A percentile compares a stretch with the other conserved stretches of the same genome.
These are phyloP conservation scores for Malbranchea zuffiana DNA, from an alignment of 2,329 filamentous ascomycete species.

Conservation along the genomic window DNA sequence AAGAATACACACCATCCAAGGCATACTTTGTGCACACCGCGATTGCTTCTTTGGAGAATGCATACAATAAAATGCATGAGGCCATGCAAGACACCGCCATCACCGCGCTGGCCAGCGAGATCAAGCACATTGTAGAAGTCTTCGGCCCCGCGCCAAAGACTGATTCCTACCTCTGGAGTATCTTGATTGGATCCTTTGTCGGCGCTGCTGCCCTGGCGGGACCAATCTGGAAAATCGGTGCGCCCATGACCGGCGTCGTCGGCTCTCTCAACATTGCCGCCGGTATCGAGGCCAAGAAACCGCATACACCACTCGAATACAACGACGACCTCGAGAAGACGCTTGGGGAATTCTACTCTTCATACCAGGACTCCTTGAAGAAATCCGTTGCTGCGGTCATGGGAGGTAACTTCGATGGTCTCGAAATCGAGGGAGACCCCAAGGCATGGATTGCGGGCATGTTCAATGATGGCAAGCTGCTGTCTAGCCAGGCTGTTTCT, in stretches of 20 bases:
- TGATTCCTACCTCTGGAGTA: background rate
- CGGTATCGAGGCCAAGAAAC: background rate
- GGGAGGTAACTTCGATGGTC: background rate
- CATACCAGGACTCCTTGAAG: background rate
- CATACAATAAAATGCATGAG: conserved; percentile 1
- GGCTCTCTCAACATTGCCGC: conserved; percentile 6
- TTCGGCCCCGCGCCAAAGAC: conserved; percentile 1
- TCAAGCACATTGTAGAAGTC: conserved; percentile 2
- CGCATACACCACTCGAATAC: background rate
- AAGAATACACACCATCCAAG: background rate
- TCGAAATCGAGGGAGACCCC: background rate
- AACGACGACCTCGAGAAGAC: background rate
- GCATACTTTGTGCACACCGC: conserved; percentile 1
- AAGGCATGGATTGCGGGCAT: background rate
- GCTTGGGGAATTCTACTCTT: background rate
- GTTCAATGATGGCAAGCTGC: conserved; percentile 4
- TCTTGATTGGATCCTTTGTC: conserved; percentile 8
- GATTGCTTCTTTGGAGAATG: background rate
- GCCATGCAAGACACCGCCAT: conserved; percentile 1
- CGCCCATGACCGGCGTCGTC: conserved; percentile 2
- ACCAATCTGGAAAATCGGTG: conserved; percentile 4
- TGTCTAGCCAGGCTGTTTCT: background rate
- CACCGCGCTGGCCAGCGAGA: background rate
- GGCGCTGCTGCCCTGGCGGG: conserved; percentile 3
- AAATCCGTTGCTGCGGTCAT: conserved; percentile 3